Percentiles rank a stretch among this genome's conserved stretches.
phyloP scores from a whole-genome alignment of 805 yeast species.

The Blastobotrys parvus region DNA sequence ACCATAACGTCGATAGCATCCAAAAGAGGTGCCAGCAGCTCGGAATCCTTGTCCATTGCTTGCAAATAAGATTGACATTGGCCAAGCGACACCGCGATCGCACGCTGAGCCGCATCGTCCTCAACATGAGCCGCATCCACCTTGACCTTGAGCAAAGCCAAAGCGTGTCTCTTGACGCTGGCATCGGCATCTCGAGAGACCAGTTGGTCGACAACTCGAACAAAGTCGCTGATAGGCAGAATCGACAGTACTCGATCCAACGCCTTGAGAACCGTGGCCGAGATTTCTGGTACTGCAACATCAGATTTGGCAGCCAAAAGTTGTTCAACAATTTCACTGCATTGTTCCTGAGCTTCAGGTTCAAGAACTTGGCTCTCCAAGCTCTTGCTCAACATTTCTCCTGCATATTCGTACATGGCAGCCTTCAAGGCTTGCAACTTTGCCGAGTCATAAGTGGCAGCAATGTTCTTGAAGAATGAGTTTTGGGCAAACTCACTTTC shows the following conservation, averaged over 20 bases:
- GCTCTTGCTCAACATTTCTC: no score
- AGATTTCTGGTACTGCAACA: no score
- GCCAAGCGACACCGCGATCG: constrained; percentile 40
- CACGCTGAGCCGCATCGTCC: constrained; percentile 44
- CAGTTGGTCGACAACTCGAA: constrained; percentile 47
- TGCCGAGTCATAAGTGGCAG: constrained; percentile 39
- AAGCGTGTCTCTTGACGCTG: constrained; percentile 52
- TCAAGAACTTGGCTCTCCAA: no score
- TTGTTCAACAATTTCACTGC: not conserved
- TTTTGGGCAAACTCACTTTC: constrained; percentile 34
- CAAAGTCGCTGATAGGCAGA: constrained; percentile 68
- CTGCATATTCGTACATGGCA: not conserved
- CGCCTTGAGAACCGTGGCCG: not conserved
- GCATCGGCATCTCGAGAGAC: constrained; percentile 28
- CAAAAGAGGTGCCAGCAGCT: constrained; percentile 58
- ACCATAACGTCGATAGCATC: constrained; percentile 59
- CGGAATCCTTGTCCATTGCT: constrained; percentile 21
- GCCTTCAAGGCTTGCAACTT: not conserved
- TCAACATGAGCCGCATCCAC: constrained; percentile 59
- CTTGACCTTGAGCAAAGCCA: constrained; percentile 54
- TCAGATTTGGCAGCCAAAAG: constrained; percentile 3
- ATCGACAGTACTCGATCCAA: constrained; percentile 57
- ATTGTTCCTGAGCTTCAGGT: not conserved
- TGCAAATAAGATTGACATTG: constrained; percentile 32
- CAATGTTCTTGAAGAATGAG: constrained; percentile 56